A percentile compares a stretch with the other conserved stretches of the same genome.
Evolutionary conservation across 2,329 filamentous ascomycete species (phyloP).

Genomic region (Alternaria sp.): DNA sequence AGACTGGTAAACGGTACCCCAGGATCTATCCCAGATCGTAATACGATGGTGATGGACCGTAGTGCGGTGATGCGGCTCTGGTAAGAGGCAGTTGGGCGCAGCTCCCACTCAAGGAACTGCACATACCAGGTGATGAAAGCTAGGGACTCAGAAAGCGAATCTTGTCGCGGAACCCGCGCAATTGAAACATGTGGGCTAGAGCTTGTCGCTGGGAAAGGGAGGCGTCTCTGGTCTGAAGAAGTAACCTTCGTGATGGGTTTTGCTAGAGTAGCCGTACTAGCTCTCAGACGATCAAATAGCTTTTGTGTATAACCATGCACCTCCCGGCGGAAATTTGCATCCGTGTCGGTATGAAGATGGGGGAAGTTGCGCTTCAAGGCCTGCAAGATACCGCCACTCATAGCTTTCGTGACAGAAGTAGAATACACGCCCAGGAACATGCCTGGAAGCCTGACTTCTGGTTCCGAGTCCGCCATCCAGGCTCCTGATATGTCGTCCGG

Average conservation of each 20-base stretch:
- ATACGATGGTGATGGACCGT: constrained; percentile 70
- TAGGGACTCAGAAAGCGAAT: constrained; percentile 58
- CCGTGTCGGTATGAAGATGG: constrained; percentile 80
- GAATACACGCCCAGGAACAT: constrained; percentile 81
- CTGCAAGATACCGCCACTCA: constrained; percentile 67
- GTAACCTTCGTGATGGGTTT: constrained; percentile 23
- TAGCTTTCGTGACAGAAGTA: constrained; percentile 74
- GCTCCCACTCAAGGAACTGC: constrained; percentile 72
- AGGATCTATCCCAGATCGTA: constrained; percentile 71
- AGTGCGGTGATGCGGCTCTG: constrained; percentile 85
- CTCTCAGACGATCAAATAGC: constrained; percentile 73
- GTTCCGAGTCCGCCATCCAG: constrained; percentile 47
- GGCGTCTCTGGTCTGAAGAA: constrained; percentile 5
- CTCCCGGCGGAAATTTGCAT: constrained; percentile 85
- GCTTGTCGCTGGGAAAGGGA: constrained; percentile 25
- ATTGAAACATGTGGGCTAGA: background rate
- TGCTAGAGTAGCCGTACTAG: constrained; percentile 41
- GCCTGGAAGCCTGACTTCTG: constrained; percentile 73
- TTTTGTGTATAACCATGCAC: constrained; percentile 76
- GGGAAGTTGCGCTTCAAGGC: constrained; percentile 71
- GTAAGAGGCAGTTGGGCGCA: constrained; percentile 84
- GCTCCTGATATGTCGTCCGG: constrained; percentile 54
- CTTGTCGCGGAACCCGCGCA: background rate
- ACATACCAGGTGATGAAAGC: constrained; percentile 78
- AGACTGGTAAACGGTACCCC: constrained; percentile 47